phyloP scores from a whole-genome alignment of 352 stramenopile genomes.

The Phytopythium sindhum region DNA sequence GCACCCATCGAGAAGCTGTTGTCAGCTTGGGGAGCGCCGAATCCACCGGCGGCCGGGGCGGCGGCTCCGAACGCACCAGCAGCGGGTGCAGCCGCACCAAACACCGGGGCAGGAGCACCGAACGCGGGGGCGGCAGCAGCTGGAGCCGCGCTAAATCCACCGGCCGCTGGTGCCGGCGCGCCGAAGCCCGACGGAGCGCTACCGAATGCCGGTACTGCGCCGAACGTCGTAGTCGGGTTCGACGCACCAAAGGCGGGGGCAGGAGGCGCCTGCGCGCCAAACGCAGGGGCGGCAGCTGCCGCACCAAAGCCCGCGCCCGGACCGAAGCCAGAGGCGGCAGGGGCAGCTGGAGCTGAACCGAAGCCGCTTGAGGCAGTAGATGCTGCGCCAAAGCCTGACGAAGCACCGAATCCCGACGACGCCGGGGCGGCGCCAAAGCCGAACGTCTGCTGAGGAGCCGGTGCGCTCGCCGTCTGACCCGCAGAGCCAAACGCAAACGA shows the following conservation, averaged over 20 bases:
- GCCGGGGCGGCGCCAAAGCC: slow-evolving; percentile 16
- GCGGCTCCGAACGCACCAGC: slow-evolving; percentile 20
- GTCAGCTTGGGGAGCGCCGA: slow-evolving; percentile 30
- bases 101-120: not conserved
- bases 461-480: slow-evolving; percentile 22
- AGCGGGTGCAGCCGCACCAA: slow-evolving; percentile 9
- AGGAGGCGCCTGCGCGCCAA: slow-evolving; percentile 7
- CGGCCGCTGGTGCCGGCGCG: slow-evolving; percentile 9
- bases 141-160: slow-evolving; percentile 19
- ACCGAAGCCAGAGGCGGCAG: slow-evolving; percentile 4
- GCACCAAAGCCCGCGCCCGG: slow-evolving; percentile 1
- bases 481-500: slow-evolving; percentile 39
- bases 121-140: slow-evolving; percentile 16
- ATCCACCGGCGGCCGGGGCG: slow-evolving; percentile 22
- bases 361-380: slow-evolving; percentile 30
- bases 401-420: slow-evolving; percentile 12
- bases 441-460: slow-evolving; percentile 16
- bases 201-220: slow-evolving; percentile 23
- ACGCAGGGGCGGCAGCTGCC: slow-evolving; percentile 5
- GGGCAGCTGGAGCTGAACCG: slow-evolving; percentile 8
- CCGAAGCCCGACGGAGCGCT: slow-evolving; percentile 18
- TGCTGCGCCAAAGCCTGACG: slow-evolving; percentile 23
- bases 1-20: slow-evolving; percentile 70
- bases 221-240: slow-evolving; percentile 11
- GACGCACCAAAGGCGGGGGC: slow-evolving; percentile 2